These are phyloP conservation scores for Mrakia blollopis DNA, from an alignment of 768 basidiomycete genomes.

Conservation along the genomic window DNA sequence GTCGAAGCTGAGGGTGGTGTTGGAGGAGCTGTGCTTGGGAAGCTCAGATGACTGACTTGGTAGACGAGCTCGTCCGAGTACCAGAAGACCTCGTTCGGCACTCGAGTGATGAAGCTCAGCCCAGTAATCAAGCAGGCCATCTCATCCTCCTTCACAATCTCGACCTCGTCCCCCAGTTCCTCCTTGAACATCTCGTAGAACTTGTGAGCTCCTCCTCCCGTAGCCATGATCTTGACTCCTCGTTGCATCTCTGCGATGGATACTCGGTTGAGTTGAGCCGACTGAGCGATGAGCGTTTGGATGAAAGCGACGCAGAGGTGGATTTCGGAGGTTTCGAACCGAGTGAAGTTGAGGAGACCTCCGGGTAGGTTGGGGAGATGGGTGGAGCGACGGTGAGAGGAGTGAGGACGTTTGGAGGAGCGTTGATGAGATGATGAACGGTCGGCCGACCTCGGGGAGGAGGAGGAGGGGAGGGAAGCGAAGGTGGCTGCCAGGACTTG, in stretches of 20 bases:
- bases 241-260: constrained; percentile 83
- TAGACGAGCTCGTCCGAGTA: constrained; percentile 95
- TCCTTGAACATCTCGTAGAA: constrained; percentile 77
- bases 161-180: constrained; percentile 60
- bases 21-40: constrained; percentile 39
- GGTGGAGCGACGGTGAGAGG: constrained; percentile 63
- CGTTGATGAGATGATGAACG: not conserved
- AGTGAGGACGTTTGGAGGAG: constrained; percentile 36
- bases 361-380: constrained; percentile 82
- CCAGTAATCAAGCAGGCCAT: constrained; percentile 99
- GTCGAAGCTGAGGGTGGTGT: constrained; percentile 27
- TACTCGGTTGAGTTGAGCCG: constrained; percentile 78
- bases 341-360: constrained; percentile 93
- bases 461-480: constrained; percentile 1
- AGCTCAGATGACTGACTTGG: constrained; percentile 49
- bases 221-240: constrained; percentile 94
- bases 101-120: constrained; percentile 88
- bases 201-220: constrained; percentile 92
- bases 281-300: constrained; percentile 74
- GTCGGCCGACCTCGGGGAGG: constrained; percentile 1
- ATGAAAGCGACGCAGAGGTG: constrained; percentile 80
- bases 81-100: constrained; percentile 96
- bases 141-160: constrained; percentile 71
- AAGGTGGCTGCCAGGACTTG: constrained; percentile 57
- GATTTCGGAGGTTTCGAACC: constrained; percentile 90